Base-by-base conservation (phyloP, 2,329 filamentous ascomycete species). In the Aureobasidium lini region DNA sequence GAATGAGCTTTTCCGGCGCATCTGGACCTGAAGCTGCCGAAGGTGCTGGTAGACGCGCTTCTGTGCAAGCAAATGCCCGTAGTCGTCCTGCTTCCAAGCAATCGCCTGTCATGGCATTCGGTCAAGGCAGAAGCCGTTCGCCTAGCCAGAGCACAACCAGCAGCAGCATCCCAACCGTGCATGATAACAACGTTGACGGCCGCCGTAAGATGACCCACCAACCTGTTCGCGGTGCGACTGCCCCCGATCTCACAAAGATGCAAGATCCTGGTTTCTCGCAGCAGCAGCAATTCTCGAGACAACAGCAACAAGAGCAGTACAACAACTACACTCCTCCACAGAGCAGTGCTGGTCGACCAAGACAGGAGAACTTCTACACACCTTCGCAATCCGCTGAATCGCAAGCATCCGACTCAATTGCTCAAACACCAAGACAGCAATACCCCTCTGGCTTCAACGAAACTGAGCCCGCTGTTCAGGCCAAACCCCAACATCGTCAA, bases 141-240 rank as follows among this genome's bases (percentile, higher is more conserved):
- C 75, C 76, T 53, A 78, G 75, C 67, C 73, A 74, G 64, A 61
- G 61, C 37, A 79, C 76, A 4, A 73, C 70, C 34, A 71, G 72
- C 64, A 76, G 73, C 62, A 73, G 70, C 34, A 71, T 76, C 34
- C 75, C 75, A 7, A 70, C 72, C 6, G 70, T 75, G 53, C 75
- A 76, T 60, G 76, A 79, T 66, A 72, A 46, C n/a, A 56, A 40
- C 18, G 43, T 52, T 11, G 62, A 61, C 28, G 54, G 18, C 39
- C 60, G 44, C 57, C 67, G 31, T 64, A 66, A 58, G 61, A 62
- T 56, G 61, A 54, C 39, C 60, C 62, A 63, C 47, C 60, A 72
- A 71, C 57, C 64, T 59, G 16, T 60, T 16, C 39, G 60, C 47
- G 61, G 60, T n/a, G 48, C 56, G 18, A 68, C 61, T 62, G 68